These are phyloP conservation scores for Chytriomyces hyalinus DNA, from an alignment of 192 early-diverging fungal genomes.

Conservation along the genomic window DNA sequence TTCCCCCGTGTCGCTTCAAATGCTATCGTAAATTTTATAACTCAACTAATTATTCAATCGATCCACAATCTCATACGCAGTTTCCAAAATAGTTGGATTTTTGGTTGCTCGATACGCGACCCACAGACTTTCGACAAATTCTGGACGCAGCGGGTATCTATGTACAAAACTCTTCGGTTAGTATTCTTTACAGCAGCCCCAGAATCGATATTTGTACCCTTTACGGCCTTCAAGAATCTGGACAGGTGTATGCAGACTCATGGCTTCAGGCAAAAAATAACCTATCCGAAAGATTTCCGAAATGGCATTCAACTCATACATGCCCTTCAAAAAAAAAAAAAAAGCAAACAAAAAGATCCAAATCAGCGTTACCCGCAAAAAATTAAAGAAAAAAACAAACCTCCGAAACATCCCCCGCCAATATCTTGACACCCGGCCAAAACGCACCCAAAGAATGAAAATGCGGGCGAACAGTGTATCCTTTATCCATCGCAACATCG, in stretches of 20 bases:
- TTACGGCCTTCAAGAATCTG: not conserved
- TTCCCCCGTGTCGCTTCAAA: not conserved
- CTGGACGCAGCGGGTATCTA: slow-evolving; percentile 80
- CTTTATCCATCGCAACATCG: slow-evolving; percentile 31
- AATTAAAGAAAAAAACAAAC: not conserved
- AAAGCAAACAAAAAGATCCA: too few relatives aligned
- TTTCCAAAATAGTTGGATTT: slow-evolving; percentile 32
- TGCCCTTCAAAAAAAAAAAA: slow-evolving; percentile 4
- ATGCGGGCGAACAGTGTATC: not conserved
- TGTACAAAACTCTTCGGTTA: not conserved
- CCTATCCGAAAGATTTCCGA: too few relatives aligned
- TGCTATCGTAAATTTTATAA: not conserved
- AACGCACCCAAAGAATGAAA: slow-evolving; percentile 39
- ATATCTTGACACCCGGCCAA: slow-evolving; percentile 40
- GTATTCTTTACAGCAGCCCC: not conserved
- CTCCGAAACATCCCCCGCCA: slow-evolving; percentile 38
- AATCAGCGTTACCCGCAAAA: too few relatives aligned
- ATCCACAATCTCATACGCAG: slow-evolving; percentile 34
- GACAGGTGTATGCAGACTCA: not conserved
- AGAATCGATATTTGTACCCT: slow-evolving; percentile 1
- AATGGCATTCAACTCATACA: too few relatives aligned
- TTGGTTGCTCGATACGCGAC: slow-evolving; percentile 37
- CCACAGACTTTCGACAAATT: slow-evolving; percentile 73
- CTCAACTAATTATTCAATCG: slow-evolving; percentile 30
- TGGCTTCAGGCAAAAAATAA: not conserved